Evolutionary conservation across 2,329 filamentous ascomycete genomes (phyloP).

Genomic region (Alternaria sp.): DNA sequence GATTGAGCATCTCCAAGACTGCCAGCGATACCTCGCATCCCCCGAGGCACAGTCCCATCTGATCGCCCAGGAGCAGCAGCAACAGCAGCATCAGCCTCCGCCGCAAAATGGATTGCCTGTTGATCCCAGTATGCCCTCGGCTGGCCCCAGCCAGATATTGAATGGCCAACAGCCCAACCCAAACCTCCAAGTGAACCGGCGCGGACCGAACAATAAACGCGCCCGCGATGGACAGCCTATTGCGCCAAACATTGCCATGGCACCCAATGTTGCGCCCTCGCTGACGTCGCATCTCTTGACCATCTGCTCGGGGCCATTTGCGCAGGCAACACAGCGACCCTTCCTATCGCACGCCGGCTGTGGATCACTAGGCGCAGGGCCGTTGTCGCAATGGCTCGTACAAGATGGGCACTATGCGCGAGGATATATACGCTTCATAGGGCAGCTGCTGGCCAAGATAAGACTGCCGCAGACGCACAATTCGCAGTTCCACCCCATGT

Average conservation of each 20-base stretch:
- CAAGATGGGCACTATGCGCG: slow-evolving; percentile 77
- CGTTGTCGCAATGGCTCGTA: slow-evolving; percentile 72
- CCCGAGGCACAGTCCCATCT: slow-evolving; percentile 53
- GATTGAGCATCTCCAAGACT: slow-evolving; percentile 59
- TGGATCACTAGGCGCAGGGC: slow-evolving; percentile 65
- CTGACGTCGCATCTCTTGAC: slow-evolving; percentile 67
- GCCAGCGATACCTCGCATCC: slow-evolving; percentile 55
- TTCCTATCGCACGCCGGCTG: slow-evolving; percentile 72
- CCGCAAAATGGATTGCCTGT: slow-evolving; percentile 27
- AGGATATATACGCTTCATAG: slow-evolving; percentile 72
- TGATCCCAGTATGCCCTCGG: slow-evolving; percentile 27
- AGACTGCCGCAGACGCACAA: slow-evolving; percentile 60
- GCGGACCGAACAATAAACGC: slow-evolving; percentile 53
- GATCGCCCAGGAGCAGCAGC: slow-evolving; percentile 20
- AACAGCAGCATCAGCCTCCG: slow-evolving; percentile 14
- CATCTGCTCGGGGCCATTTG: slow-evolving; percentile 58
- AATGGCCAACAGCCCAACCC: slow-evolving; percentile 59
- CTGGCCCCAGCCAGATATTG: slow-evolving; percentile 49
- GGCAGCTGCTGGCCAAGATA: slow-evolving; percentile 69
- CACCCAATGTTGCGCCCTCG: slow-evolving; percentile 50
- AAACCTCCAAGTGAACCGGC: slow-evolving; percentile 56
- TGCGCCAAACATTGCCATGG: slow-evolving; percentile 38
- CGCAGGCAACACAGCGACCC: slow-evolving; percentile 68
- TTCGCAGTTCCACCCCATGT: slow-evolving; percentile 59
- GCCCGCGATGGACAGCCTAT: slow-evolving; percentile 49